phyloP scores from a whole-genome alignment of 306 rosid genomes.

The Adenanthera pavonina region DNA sequence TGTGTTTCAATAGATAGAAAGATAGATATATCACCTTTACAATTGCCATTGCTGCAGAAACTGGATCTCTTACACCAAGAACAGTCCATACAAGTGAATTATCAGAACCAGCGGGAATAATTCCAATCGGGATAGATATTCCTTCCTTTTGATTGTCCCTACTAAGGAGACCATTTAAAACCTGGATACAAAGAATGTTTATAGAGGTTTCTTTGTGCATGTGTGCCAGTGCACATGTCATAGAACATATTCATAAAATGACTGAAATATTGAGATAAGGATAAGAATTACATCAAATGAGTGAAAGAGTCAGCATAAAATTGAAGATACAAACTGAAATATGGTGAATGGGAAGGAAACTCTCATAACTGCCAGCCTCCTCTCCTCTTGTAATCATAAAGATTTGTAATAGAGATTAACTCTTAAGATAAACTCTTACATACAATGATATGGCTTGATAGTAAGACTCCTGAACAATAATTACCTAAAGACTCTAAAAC shows the following conservation, averaged over 20 bases:
- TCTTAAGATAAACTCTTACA: background rate
- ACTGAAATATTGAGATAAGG: background rate
- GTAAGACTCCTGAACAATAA: background rate
- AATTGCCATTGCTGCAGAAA: constrained; percentile 98
- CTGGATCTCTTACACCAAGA: constrained; percentile 96
- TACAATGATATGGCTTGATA: background rate
- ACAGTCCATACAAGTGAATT: constrained; percentile 98
- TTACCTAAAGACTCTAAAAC: background rate
- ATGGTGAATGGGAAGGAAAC: background rate
- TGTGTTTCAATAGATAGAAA: background rate
- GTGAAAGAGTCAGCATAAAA: background rate
- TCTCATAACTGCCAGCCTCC: background rate
- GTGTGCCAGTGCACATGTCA: background rate
- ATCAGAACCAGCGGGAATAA: constrained; percentile 98
- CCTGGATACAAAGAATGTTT: constrained; percentile 61
- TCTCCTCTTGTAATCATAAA: background rate
- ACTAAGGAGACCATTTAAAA: constrained; percentile 90
- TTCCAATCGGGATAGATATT: constrained; percentile 97
- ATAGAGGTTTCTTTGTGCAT: constrained; percentile 14
- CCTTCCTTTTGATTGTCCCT: constrained; percentile 99
- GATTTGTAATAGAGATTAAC: background rate
- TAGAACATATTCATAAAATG: background rate
- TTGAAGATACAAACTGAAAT: background rate
- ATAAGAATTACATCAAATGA: background rate
- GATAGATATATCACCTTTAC: constrained; percentile 68